A percentile compares a stretch with the other conserved stretches of the same genome.
phyloP scores from a whole-genome alignment of 2,329 filamentous ascomycete species.

The Chaetomium sp. region DNA sequence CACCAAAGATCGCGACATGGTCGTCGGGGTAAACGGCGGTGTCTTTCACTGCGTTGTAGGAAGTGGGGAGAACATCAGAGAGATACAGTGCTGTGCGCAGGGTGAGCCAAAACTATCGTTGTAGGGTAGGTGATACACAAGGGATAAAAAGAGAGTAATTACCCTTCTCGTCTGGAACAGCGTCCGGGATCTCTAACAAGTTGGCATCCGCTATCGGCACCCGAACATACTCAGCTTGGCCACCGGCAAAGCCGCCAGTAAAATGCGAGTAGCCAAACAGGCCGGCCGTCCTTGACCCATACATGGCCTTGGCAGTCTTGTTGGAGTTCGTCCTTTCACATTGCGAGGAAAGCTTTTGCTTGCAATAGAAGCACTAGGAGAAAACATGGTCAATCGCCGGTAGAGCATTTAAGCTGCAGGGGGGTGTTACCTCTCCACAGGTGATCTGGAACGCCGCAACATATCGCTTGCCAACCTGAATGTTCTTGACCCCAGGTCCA shows the following conservation, averaged over 20 bases:
- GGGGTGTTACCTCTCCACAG: slow-evolving; percentile 36
- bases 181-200: slow-evolving; percentile 68
- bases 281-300: slow-evolving; percentile 68
- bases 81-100: slow-evolving; percentile 52
- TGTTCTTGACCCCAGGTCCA: slow-evolving; percentile 46
- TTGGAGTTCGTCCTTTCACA: slow-evolving; percentile 77
- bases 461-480: slow-evolving; percentile 60
- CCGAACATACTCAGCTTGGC: slow-evolving; percentile 79
- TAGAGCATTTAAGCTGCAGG: too few species aligned
- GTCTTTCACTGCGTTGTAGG: slow-evolving; percentile 77
- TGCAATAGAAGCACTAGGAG: slow-evolving; percentile 64
- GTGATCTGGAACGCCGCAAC: slow-evolving; percentile 86
- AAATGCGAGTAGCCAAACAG: slow-evolving; percentile 73
- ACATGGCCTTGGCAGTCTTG: slow-evolving; percentile 64
- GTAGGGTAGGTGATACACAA: neutral
- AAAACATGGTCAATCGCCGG: neutral
- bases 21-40: slow-evolving; percentile 74
- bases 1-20: slow-evolving; percentile 77
- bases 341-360: slow-evolving; percentile 69
- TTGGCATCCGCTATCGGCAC: slow-evolving; percentile 79
- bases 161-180: slow-evolving; percentile 77
- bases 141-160: neutral
- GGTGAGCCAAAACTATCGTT: neutral
- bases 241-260: slow-evolving; percentile 79
- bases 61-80: slow-evolving; percentile 72